Percentiles rank a stretch among this genome's conserved stretches.
Conservation (phyloP, 1,139 yeast genomes). For the Pichia sorboxylosa region DNA sequence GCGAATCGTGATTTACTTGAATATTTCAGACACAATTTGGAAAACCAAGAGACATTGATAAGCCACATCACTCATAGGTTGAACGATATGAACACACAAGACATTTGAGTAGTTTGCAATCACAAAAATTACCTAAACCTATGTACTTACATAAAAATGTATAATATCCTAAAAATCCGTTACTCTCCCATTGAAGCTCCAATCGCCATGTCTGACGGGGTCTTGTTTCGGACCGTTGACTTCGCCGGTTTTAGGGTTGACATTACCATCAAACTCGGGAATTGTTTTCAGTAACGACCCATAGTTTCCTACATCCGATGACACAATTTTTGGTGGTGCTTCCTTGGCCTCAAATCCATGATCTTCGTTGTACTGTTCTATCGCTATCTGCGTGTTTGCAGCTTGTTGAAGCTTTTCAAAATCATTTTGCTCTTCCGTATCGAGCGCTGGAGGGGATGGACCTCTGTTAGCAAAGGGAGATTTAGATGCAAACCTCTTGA, state of each 20-base stretch:
- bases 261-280: constrained; percentile 93
- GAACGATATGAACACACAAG: constrained; percentile 1
- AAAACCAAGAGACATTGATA: constrained; percentile 12
- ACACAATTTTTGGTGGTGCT: constrained; percentile 27
- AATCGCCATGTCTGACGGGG: constrained; percentile 86
- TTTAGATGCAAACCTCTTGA: constrained; percentile 7
- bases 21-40: constrained; percentile 13
- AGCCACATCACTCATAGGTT: constrained; percentile 11
- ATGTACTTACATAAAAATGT: too few relatives aligned
- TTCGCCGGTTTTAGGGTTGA: constrained; percentile 89
- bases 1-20: constrained; percentile 7
- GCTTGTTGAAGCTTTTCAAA: constrained; percentile 74
- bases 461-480: constrained; percentile 16
- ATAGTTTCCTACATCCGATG: constrained; percentile 46
- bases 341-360: constrained; percentile 26
- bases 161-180: constrained; percentile 79
- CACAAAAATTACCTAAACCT: too few relatives aligned
- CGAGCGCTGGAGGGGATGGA: constrained; percentile 79
- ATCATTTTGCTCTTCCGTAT: constrained; percentile 83
- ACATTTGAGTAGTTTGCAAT: too few relatives aligned
- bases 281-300: constrained; percentile 65
- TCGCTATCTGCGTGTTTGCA: constrained; percentile 72
- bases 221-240: constrained; percentile 98
- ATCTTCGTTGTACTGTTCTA: constrained; percentile 58
- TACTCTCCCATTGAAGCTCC: constrained; percentile 91